Base-by-base conservation (phyloP, 805 yeast species). In the Kockiozyma suomiensis region DNA sequence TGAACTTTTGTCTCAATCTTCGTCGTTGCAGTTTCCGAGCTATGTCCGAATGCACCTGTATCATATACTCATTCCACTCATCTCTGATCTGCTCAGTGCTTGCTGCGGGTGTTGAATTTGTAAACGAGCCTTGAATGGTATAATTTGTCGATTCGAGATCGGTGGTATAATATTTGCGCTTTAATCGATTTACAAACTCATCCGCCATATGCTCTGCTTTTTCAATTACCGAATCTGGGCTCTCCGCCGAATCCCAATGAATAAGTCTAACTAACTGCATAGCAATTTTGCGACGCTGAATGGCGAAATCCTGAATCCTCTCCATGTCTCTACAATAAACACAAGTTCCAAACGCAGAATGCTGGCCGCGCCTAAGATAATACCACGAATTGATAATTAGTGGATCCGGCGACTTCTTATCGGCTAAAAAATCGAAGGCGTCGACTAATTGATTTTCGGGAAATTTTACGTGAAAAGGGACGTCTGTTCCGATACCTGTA, bases 301-400 rank as follows among this genome's bases (percentile, higher is more conserved):
- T 25, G 10, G 45, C 37, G 25, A 35, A 54, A 6, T 53, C 30
- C 37, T 37, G 51, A n/a, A 17, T 33, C n/a, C 33, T 42, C 37
- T 59, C 59, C 43, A 54, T 26, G 15, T 59, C 56, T 19, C 26
- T 19, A 37, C 62, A 59, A 32, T 59, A 59, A 23, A 38, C 25
- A 41, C 62, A 59, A 10, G 17, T 17, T 23, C 56, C 55, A 35
- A 32, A 25, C 4, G 43, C 42, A 15, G 55, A 37, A 26, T 59
- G 62, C 47, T 54, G 59, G 30, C 50, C 30, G 19, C 45, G 40
- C 17, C 45, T 37, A 1, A 59, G 48, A 43, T 35, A 59, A 17
- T 37, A 42, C 60, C 62, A 55, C 17, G 54, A 17, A 15, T 38
- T 25, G 2, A 35, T 33, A 4, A 33, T 28, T 5, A 17, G 30